Evolutionary conservation across 2,329 filamentous ascomycete genomes (phyloP).

Genomic region (Incumbomyces delicatus): DNA sequence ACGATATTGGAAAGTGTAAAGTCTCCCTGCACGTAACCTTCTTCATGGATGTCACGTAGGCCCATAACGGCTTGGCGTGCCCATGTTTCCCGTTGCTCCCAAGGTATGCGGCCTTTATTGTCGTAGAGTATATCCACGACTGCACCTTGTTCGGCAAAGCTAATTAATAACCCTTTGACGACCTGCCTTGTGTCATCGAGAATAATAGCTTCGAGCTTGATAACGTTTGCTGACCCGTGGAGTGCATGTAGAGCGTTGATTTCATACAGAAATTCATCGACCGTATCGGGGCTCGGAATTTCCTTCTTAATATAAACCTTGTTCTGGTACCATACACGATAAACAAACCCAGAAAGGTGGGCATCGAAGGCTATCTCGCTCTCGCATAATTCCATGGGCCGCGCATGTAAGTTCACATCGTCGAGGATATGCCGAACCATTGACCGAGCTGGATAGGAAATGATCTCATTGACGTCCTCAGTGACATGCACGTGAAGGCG

Average conservation of each 20-base stretch:
- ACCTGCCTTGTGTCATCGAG: constrained; percentile 63
- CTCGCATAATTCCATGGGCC: constrained; percentile 50
- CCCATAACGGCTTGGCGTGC: constrained; percentile 83
- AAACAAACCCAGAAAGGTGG: constrained; percentile 94
- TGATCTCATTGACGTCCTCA: constrained; percentile 94
- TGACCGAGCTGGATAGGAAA: constrained; percentile 66
- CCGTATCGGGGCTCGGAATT: constrained; percentile 86
- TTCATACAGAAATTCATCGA: constrained; percentile 96
- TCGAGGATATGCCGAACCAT: constrained; percentile 61
- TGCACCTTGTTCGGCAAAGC: constrained; percentile 75
- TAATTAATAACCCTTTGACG: constrained; percentile 84
- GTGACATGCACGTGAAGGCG: constrained; percentile 92
- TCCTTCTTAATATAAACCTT: constrained; percentile 87
- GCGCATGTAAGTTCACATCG: constrained; percentile 35
- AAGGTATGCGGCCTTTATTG: constrained; percentile 51
- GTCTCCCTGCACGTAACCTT: constrained; percentile 93
- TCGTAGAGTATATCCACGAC: constrained; percentile 89
- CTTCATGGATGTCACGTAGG: constrained; percentile 85
- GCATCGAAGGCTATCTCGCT: constrained; percentile 73
- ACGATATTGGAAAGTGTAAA: constrained; percentile 97
- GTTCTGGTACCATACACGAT: constrained; percentile 68
- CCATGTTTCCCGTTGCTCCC: constrained; percentile 73
- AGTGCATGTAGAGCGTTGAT: constrained; percentile 85
- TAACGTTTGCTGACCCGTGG: constrained; percentile 63
- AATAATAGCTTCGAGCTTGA: constrained; percentile 77